Evolutionary conservation across 441 rosid genomes (phyloP).

Genomic region (Populus tomentosa): DNA sequence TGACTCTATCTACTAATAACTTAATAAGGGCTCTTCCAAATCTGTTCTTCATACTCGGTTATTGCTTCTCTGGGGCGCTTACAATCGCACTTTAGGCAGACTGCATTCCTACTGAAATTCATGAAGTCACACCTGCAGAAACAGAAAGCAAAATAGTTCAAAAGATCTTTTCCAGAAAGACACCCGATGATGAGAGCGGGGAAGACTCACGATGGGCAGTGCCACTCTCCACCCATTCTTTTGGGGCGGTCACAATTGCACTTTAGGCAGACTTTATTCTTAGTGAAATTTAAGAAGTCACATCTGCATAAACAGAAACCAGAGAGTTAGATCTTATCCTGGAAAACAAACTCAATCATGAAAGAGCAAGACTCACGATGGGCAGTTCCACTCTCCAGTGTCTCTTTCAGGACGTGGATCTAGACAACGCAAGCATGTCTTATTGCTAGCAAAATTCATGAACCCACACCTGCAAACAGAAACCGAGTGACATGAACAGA

Average conservation of each 20-base stretch:
- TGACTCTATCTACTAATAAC: background rate
- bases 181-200: background rate
- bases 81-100: conserved; percentile 61
- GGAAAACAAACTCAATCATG: background rate
- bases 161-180: background rate
- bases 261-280: conserved; percentile 58
- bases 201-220: conserved; percentile 45
- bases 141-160: conserved; percentile 8
- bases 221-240: background rate
- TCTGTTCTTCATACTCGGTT: conserved; percentile 28
- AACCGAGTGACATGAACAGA: background rate
- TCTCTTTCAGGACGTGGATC: conserved; percentile 54
- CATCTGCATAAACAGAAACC: conserved; percentile 45
- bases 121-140: conserved; percentile 65
- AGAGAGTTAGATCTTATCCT: background rate
- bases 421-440: conserved; percentile 54
- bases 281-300: conserved; percentile 62
- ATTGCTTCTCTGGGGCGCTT: conserved; percentile 39
- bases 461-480: conserved; percentile 64
- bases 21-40: conserved; percentile 16
- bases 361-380: conserved; percentile 50
- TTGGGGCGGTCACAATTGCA: conserved; percentile 56
- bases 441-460: conserved; percentile 90
- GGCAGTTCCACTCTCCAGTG: conserved; percentile 95
- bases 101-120: conserved; percentile 58